These are phyloP conservation scores for Lotus japonicus DNA, from an alignment of 306 rosid species.

Conservation along the genomic window DNA sequence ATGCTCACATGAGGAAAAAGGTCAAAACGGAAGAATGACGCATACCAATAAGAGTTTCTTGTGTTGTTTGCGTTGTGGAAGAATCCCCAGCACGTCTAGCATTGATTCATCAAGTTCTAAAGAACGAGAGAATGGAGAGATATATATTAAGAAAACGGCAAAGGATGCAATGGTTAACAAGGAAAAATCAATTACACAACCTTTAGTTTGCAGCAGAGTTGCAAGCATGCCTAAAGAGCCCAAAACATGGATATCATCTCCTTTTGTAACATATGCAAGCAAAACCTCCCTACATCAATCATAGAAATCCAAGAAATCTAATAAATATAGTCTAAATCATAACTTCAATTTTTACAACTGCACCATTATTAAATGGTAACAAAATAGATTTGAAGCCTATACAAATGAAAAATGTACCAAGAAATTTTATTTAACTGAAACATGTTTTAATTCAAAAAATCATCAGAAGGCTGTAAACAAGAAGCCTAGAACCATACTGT, in stretches of 20 bases:
- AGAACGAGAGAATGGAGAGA: conserved; percentile 21
- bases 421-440: neutral
- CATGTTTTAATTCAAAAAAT: neutral
- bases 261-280: conserved; percentile 62
- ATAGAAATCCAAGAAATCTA: conserved; percentile 3
- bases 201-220: conserved; percentile 88
- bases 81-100: conserved; percentile 92
- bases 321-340: neutral
- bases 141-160: conserved; percentile 22
- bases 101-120: conserved; percentile 84
- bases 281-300: conserved; percentile 56
- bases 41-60: conserved; percentile 83
- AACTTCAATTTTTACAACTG: neutral
- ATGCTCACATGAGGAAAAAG: conserved; percentile 7
- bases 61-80: conserved; percentile 90
- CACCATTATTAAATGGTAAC: conserved; percentile 4
- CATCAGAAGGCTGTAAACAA: neutral
- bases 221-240: conserved; percentile 79
- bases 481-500: neutral
- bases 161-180: conserved; percentile 11
- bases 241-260: conserved; percentile 62
- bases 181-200: conserved; percentile 27
- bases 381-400: neutral
- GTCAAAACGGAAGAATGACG: conserved; percentile 11
- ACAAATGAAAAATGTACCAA: neutral